Base-by-base conservation (phyloP, 2,329 filamentous ascomycete genomes). In the Stenocarpella maydis region DNA sequence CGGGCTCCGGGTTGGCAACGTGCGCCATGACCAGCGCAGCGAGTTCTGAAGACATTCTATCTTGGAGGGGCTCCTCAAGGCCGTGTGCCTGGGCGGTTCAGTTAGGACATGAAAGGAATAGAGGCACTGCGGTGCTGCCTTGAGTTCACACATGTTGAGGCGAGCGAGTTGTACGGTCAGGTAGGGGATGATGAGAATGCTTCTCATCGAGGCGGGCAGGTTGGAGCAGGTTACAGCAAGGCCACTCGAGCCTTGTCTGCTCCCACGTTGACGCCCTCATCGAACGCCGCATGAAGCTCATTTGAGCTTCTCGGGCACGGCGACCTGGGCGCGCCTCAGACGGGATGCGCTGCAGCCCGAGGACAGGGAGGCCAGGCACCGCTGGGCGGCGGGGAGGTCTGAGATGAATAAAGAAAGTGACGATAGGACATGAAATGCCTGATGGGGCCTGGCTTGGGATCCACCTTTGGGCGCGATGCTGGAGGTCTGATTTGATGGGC, bases 1-100 rank as follows among this genome's bases (percentile, higher is more conserved):
- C 65, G 37, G 71, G 65, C 41, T 72, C 71, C 17, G 53, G 47
- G 50, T 50, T 71, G 39, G 67, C 54, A 37, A 71, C 67, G 58
- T 71, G 70, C 63, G 70, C 70, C 70, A 69, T 71, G 17, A 67
- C 70, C 54, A 71, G 70, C 34, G 67, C 70, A n/a, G 67, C 70
- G 31, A 71, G 70, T 58, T 71, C 55, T 60, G 70, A 60, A 60
- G 64, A 67, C 79, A 89, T 89, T 37, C 89, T 49, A 75, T 85
- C 82, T 19, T 79, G 79, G 31, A 14, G 26, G 34, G 50, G 65
- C 43, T 58, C 65, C 52, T 49, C 28, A 67, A 67, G 65, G 54
- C 52, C 52, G 65, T 37, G 52, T 67, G 41, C 26, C 52, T 67
- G 31, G 14, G 9, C 17, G 14, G n/a, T 21, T 28, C 9, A 39